A percentile compares a stretch with the other conserved stretches of the same genome.
phyloP scores from a whole-genome alignment of 176 grass and related monocot genomes.

The Stipa capillata region DNA sequence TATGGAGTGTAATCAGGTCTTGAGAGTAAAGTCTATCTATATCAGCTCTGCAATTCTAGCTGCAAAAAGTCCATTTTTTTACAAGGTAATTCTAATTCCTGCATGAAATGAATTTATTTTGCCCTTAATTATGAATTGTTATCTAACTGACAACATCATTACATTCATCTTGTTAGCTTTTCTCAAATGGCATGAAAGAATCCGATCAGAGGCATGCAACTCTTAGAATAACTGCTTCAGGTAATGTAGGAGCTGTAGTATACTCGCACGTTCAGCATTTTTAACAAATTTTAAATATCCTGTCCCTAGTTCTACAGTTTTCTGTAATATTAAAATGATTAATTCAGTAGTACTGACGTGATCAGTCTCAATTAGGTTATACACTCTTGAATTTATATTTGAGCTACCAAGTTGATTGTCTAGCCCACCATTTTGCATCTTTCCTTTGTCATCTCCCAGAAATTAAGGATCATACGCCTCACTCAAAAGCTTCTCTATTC shows the following conservation, averaged over 20 bases:
- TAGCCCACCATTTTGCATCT: not conserved
- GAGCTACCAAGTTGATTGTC: not conserved
- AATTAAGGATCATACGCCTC: not conserved
- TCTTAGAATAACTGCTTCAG: conserved; percentile 91
- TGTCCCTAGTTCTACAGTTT: not conserved
- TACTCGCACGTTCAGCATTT: not conserved
- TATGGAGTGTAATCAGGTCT: conserved; percentile 60
- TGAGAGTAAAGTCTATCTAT: conserved; percentile 80
- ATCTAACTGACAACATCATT: conserved; percentile 19
- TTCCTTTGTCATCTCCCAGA: not conserved
- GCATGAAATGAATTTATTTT: not conserved
- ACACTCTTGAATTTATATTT: not conserved
- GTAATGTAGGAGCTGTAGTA: conserved; percentile 43
- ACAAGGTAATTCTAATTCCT: conserved; percentile 48
- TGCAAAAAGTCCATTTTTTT: conserved; percentile 99
- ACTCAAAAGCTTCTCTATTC: not conserved
- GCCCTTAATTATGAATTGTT: conserved; percentile 5
- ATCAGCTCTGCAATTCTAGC: conserved; percentile 98
- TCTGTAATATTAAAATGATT: not conserved
- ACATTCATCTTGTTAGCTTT: conserved; percentile 63
- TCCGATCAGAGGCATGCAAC: conserved; percentile 95
- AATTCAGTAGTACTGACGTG: not conserved
- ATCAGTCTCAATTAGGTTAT: not conserved
- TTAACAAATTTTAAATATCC: not conserved
- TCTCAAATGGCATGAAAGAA: conserved; percentile 99